These are phyloP conservation scores for Cymbidium sinense DNA, from an alignment of 106 monocot genomes.

Conservation along the genomic window DNA sequence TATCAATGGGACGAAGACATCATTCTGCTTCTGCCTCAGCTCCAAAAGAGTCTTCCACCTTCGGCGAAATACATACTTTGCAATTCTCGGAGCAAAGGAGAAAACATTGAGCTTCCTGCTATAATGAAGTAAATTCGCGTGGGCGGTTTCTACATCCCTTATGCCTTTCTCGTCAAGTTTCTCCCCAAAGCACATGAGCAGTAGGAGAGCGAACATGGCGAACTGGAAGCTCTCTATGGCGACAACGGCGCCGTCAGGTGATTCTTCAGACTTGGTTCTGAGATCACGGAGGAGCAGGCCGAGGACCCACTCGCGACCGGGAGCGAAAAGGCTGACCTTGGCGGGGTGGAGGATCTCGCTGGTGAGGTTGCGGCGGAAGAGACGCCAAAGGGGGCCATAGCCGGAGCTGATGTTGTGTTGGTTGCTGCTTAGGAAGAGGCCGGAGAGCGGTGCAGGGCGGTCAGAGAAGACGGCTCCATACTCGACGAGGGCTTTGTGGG, in stretches of 20 bases:
- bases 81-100: conserved; percentile 5
- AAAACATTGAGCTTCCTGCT: conserved; percentile 1
- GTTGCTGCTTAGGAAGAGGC: neutral
- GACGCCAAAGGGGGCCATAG: conserved; percentile 10
- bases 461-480: conserved; percentile 28
- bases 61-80: conserved; percentile 11
- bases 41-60: neutral
- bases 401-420: conserved; percentile 9
- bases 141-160: neutral
- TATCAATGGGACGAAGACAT: conserved; percentile 9
- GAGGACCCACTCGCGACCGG: conserved; percentile 11
- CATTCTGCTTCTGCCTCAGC: neutral
- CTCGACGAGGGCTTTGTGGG: conserved; percentile 35
- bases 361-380: neutral
- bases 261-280: neutral
- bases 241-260: neutral
- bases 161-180: conserved; percentile 10
- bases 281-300: conserved; percentile 11
- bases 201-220: conserved; percentile 20
- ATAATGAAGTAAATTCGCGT: neutral
- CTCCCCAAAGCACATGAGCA: conserved; percentile 30
- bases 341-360: conserved; percentile 21
- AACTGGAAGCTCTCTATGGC: conserved; percentile 10
- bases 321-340: conserved; percentile 15
- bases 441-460: conserved; percentile 12